These are phyloP conservation scores for Salix exigua DNA, from an alignment of 345 rosid species.

Conservation along the genomic window DNA sequence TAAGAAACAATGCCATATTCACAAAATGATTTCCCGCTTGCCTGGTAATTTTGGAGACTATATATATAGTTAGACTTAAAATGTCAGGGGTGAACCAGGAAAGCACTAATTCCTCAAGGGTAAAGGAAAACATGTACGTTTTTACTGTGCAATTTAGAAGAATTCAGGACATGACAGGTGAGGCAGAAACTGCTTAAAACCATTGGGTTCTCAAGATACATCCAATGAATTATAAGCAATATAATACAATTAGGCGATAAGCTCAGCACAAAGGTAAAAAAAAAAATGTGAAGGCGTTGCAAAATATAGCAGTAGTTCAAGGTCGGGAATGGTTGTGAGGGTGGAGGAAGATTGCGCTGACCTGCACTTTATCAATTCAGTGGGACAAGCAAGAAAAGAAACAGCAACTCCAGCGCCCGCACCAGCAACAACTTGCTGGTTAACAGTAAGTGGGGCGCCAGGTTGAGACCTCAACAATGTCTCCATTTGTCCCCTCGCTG, in stretches of 20 bases:
- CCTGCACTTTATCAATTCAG: constrained; percentile 99
- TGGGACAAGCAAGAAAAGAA: constrained; percentile 97
- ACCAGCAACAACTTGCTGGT: constrained; percentile 77
- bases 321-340: not conserved
- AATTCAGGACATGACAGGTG: not conserved
- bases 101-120: not conserved
- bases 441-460: constrained; percentile 69
- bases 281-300: not conserved
- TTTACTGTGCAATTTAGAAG: not conserved
- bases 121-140: not conserved
- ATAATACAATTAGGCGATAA: no score
- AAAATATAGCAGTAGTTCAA: not conserved
- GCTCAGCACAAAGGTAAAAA: no score
- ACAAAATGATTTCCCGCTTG: not conserved
- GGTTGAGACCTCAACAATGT: constrained; percentile 73
- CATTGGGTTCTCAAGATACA: not conserved
- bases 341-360: constrained; percentile 11
- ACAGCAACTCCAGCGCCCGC: constrained; percentile 95
- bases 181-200: not conserved
- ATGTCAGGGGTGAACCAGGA: not conserved
- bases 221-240: no score
- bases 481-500: constrained; percentile 95
- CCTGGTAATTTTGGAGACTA: not conserved
- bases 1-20: not conserved
- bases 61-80: not conserved